Base-by-base conservation (phyloP, 495 filamentous ascomycete genomes). In the Friedmanniomyces simplex region DNA sequence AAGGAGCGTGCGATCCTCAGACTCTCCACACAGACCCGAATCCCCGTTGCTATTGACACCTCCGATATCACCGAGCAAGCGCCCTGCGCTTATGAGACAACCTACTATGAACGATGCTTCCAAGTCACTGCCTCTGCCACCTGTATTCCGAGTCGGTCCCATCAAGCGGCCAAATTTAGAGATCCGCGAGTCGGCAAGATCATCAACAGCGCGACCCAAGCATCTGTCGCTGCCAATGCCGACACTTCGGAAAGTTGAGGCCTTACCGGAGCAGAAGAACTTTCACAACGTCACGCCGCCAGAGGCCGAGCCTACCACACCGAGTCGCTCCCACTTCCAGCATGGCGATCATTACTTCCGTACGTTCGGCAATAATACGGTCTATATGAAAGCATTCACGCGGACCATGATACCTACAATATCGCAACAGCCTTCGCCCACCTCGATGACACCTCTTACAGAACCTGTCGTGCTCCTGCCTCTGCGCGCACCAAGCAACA, bases 341-440 rank as follows among this genome's bases (percentile, higher is more conserved):
- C 48, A 42, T 30, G 57, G 57, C 20, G 39, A 56, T n/a, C 54
- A 53, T 26, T 60, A 60, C 24, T 64, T 64, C 32, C 57, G 54
- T 11, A 60, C 61, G 7, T 64, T 64, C 37, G 52, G 52, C 21
- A 36, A 21, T 14, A 52, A 60, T 10, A 57, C 48, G 18, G 52
- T 55, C 1, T 46, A 51, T 14, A 32, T 50, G 47, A 32, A 39
- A 20, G 21, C 42, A 28, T 28, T 32, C 6, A 47, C 55, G n/a
- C 55, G 32, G 26, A 34, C 47, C 12, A 41, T 37, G 21, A 25
- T 36, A 50, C 46, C 43, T 36, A 47, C 37, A 12, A 36, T 5
- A 24, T n/a, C 52, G 43, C 6, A 25, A 28, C 11, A 52, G 50
- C 28, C n/a, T 1, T 34, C 26, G 3, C 30, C 30, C 21, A 16